These are phyloP conservation scores for Salvia miltiorrhiza DNA, from an alignment of 257 asterid species.

Conservation along the genomic window DNA sequence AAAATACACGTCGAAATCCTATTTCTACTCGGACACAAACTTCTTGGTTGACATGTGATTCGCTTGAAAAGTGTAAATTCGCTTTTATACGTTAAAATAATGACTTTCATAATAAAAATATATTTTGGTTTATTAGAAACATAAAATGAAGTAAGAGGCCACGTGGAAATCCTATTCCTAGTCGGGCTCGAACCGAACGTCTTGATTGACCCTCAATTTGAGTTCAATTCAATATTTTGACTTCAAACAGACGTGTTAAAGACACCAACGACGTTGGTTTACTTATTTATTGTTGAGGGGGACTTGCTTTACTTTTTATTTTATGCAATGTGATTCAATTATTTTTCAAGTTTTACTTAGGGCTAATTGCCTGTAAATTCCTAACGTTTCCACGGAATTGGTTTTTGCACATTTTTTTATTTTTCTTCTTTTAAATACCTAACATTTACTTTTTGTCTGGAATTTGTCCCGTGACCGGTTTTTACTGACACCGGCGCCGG, in stretches of 20 bases:
- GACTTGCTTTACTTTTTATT: no score
- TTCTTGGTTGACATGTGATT: background rate
- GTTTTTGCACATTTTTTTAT: no score
- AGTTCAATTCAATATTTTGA: background rate
- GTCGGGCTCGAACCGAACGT: background rate
- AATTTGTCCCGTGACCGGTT: no score
- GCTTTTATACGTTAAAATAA: background rate
- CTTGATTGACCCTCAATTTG: conserved; percentile 17
- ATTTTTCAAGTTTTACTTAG: background rate
- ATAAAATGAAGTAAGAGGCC: background rate
- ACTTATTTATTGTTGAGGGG: background rate
- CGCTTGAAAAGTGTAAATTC: background rate
- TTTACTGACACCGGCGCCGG: no score
- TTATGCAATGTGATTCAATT: background rate
- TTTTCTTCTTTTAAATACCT: no score
- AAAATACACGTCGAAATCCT: background rate
- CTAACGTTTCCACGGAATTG: no score
- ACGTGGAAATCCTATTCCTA: background rate
- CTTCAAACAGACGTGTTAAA: background rate
- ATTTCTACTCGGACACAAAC: background rate
- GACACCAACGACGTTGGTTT: background rate
- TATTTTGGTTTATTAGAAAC: background rate
- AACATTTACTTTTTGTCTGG: no score
- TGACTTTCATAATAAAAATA: background rate
- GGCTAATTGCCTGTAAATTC: no score